A percentile compares a stretch with the other conserved stretches of the same genome.
Evolutionary conservation across 345 rosid species (phyloP).

Genomic region (Punica granatum): DNA sequence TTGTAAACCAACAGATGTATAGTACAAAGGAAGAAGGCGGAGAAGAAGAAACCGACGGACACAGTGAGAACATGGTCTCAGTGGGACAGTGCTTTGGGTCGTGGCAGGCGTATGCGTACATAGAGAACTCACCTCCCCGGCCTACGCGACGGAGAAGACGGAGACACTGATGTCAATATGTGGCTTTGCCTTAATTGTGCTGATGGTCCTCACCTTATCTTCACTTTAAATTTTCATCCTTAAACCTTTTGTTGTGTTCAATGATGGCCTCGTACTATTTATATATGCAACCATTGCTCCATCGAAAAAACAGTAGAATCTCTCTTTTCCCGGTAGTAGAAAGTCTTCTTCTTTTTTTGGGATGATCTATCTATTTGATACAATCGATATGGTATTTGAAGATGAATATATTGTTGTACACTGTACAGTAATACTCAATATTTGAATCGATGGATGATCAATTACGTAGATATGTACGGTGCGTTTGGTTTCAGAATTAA

Average conservation of each 20-base stretch:
- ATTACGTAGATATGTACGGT: too few species aligned
- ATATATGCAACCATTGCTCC: too few species aligned
- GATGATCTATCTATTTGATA: too few species aligned
- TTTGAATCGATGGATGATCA: too few species aligned
- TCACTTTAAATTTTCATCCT: background rate
- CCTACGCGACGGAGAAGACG: background rate
- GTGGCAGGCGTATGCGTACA: background rate
- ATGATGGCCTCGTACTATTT: background rate
- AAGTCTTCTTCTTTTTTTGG: too few species aligned
- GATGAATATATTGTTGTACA: too few species aligned
- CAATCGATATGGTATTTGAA: too few species aligned
- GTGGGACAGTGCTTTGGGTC: background rate
- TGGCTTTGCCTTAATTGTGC: background rate
- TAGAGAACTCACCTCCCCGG: background rate
- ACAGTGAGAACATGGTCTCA: background rate
- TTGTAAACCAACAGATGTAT: background rate
- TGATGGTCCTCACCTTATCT: background rate
- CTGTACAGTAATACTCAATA: too few species aligned
- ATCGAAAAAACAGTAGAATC: too few species aligned
- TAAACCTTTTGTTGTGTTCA: background rate
- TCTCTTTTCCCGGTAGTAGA: too few species aligned
- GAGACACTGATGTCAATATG: background rate
- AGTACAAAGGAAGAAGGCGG: background rate
- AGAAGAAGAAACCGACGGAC: background rate
- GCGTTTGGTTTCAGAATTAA: too few species aligned